Evolutionary conservation across 2,329 filamentous ascomycete species (phyloP), one percentile per base, ranked within the genome.

Genomic region (Colletotrichum graminicola): DNA sequence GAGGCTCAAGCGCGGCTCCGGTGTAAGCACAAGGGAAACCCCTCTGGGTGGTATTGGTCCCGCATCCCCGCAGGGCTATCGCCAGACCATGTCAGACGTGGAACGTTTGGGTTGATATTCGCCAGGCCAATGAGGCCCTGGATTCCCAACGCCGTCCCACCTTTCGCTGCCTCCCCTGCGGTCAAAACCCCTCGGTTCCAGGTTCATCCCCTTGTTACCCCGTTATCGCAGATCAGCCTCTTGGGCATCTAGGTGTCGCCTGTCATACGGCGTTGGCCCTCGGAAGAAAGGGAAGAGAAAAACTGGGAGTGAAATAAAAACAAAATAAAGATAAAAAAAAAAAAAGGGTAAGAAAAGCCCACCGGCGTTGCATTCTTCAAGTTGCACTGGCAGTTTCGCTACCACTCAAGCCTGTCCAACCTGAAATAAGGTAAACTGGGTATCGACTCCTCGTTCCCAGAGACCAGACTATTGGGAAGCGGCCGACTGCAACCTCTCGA

Each of bases 41-140:
- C 11, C 18, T 16, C 41, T n/a, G 51, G 57, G 32, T 61, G 43
- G 43, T 47, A 14, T 26, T 43, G 56, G 7, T 29, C 21, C 32
- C 23, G 16, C 41, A 29, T 43, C 62, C 29, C 47, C 26, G 57
- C 65, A 71, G 66, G 68, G 68, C 52, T 68, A 41, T 23, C 63
- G 65, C 68, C 65, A 64, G 54, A 32, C 59, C 29, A 52, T 64
- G 59, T 43, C 68, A 68, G 68, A 71, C 65, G 51, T 64, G 68
- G 52, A 71, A 59, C 67, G 68, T 71, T 68, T 71, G 68, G 67
- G 65, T 60, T 47, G 54, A 47, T 59, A 39, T 59, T 55, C 43
- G 59, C 62, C 64, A 71, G 65, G n/a, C 68, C 68, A 71, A 68
- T 71, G 65, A 71, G 60, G 63, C 59, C 64, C 59, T 23, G 39